Evolutionary conservation across 2,329 filamentous ascomycete genomes (phyloP).

Genomic region (Hypoxylon sp.): DNA sequence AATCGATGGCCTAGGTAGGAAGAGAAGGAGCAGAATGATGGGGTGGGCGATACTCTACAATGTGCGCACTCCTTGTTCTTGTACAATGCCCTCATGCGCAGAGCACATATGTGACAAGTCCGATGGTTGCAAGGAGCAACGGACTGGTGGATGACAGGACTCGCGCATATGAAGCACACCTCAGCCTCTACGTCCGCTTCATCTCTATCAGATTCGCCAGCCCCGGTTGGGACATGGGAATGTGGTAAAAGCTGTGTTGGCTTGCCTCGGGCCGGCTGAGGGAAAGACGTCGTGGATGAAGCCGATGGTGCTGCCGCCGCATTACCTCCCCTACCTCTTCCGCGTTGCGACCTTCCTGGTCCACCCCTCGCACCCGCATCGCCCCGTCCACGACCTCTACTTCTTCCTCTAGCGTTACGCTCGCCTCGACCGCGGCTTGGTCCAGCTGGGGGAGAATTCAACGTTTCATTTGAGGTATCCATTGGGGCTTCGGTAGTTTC

Average conservation of each 20-base stretch:
- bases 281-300: constrained; percentile 7
- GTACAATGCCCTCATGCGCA: constrained; percentile 92
- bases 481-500: constrained; percentile 17
- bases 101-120: constrained; percentile 95
- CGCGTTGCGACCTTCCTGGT: constrained; percentile 55
- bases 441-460: constrained; percentile 36
- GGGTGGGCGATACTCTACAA: constrained; percentile 77
- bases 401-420: constrained; percentile 57
- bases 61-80: constrained; percentile 98
- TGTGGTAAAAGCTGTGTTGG: constrained; percentile 21
- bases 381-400: constrained; percentile 59
- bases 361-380: constrained; percentile 50
- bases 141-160: constrained; percentile 86
- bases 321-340: constrained; percentile 55
- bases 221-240: constrained; percentile 27
- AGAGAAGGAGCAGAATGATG: not conserved
- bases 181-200: constrained; percentile 78
- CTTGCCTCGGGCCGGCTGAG: constrained; percentile 37
- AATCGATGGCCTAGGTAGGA: not conserved
- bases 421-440: constrained; percentile 52
- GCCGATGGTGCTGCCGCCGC: constrained; percentile 6
- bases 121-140: constrained; percentile 96
- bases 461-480: constrained; percentile 11
- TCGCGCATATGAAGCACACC: constrained; percentile 98
- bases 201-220: constrained; percentile 53